These are phyloP conservation scores for Malassezia nana DNA, from an alignment of 1,284 basidiomycete genomes.

Conservation along the genomic window DNA sequence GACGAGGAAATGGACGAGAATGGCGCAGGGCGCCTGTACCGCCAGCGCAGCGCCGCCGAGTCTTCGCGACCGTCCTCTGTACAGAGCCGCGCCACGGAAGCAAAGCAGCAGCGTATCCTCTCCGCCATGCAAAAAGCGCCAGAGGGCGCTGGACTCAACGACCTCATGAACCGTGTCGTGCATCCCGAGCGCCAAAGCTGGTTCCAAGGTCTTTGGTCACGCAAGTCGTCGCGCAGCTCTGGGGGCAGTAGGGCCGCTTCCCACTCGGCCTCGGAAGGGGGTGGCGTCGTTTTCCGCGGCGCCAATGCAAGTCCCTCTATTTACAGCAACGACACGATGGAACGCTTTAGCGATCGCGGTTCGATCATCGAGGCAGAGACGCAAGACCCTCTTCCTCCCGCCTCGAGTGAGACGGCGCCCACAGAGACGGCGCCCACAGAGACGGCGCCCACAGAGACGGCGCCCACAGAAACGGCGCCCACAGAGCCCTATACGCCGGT, in stretches of 20 bases:
- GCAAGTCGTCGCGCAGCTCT: slow-evolving; percentile 1
- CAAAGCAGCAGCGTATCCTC: slow-evolving; percentile 16
- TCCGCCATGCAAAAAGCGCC: slow-evolving; percentile 11
- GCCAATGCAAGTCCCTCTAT: slow-evolving; percentile 15
- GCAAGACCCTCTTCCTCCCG: too few species aligned
- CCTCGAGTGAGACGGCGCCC: too few species aligned
- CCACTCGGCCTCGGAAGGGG: background rate
- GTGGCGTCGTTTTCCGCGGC: slow-evolving; percentile 16
- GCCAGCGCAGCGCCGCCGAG: background rate
- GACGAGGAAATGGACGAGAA: background rate
- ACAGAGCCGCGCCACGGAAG: background rate
- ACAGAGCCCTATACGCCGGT: too few species aligned
- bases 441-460: too few species aligned
- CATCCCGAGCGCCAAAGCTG: slow-evolving; percentile 12
- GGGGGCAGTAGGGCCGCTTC: background rate
- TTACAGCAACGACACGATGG: slow-evolving; percentile 16
- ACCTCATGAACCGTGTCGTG: slow-evolving; percentile 19
- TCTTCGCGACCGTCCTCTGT: background rate
- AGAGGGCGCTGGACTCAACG: slow-evolving; percentile 12
- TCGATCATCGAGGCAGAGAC: background rate
- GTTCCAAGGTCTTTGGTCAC: slow-evolving; percentile 14
- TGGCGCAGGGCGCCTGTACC: background rate
- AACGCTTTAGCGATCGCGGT: slow-evolving; percentile 1
- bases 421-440: too few species aligned
- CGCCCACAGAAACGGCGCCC: too few species aligned